A percentile compares a stretch with the other conserved stretches of the same genome.
These are phyloP conservation scores for Trichoderma sp. DNA, from an alignment of 2,329 filamentous ascomycete genomes.

Conservation along the genomic window DNA sequence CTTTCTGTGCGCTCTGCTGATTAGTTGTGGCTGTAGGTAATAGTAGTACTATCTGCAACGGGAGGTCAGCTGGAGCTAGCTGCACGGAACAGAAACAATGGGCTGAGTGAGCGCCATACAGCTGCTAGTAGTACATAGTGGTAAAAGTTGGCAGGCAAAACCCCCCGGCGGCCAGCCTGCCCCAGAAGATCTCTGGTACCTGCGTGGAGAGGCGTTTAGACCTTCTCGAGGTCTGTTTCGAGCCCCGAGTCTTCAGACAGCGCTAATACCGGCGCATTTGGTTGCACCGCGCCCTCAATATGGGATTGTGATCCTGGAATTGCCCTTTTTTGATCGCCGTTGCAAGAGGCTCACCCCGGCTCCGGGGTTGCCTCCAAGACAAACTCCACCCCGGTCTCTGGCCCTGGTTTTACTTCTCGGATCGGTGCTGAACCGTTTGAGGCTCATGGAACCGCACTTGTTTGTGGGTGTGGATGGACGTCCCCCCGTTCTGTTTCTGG, in stretches of 20 bases:
- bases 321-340: not conserved
- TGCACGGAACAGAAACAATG: constrained; percentile 1
- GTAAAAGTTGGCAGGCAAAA: not conserved
- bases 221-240: constrained; percentile 11
- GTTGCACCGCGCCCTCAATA: constrained; percentile 1
- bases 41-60: not conserved
- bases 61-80: not conserved
- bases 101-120: not conserved
- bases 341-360: not conserved
- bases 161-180: not conserved
- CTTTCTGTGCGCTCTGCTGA: not conserved
- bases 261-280: constrained; percentile 11
- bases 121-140: no score
- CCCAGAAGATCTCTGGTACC: constrained; percentile 12
- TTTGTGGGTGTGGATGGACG: constrained; percentile 3
- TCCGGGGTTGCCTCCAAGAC: not conserved
- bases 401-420: not conserved
- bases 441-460: constrained; percentile 1
- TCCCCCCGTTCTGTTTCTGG: constrained; percentile 12
- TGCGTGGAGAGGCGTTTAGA: constrained; percentile 6
- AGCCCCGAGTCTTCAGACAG: constrained; percentile 6
- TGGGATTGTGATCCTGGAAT: not conserved
- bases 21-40: not conserved
- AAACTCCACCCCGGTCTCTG: not conserved
- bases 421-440: constrained; percentile 12